Base-by-base conservation (phyloP, 2,329 filamentous ascomycete genomes). In the Thelonectria rubi region DNA sequence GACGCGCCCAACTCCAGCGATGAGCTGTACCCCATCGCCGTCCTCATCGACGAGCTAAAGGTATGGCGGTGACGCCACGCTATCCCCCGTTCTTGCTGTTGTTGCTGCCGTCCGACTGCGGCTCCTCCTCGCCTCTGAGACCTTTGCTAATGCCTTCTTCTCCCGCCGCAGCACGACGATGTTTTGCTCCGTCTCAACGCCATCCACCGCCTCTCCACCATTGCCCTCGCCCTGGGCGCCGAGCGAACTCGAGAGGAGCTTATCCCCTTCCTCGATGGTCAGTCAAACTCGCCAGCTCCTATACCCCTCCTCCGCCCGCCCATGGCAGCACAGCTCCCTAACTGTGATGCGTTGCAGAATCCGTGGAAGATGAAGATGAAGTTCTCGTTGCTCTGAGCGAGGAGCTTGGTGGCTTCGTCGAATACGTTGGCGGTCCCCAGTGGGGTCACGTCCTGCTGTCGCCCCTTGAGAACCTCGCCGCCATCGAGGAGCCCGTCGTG, bases 31-130 rank as follows among this genome's bases (percentile, higher is more conserved):
- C 95, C 95, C 79, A 99, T 99, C 85, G 95, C 96, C 77, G 95
- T 99, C 72, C 90, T 99, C 81, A 99, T 99, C 81, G 95, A 99
- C 81, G 95, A 99, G 88, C 87, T 99, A 76, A 99, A 97, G 92
- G 94, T 97, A 87, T 74, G 80, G 74, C 69, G 67, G 65, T 70
- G 63, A 71, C 65, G 66, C 63, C 66, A 67, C 64, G 65, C 58
- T 66, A 57, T 54, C 50, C 58, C 14, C 54, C 32, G 32, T 24
- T 61, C 39, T 62, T 55, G 58, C 58, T 43, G 26, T 34, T 59
- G 61, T 60, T 65, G 64, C 69, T 75, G 76, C 66, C 34, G 43
- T 30, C 26, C 56, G 57, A 55, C 63, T 66, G 66, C 69, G 75
- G 50, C 51, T 56, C 21, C 32, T 37, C 24, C n/a, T 37, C 12